A percentile compares a stretch with the other conserved stretches of the same genome.
phyloP scores from a whole-genome alignment of 2,329 filamentous ascomycete genomes.

The Colletotrichum sp. region DNA sequence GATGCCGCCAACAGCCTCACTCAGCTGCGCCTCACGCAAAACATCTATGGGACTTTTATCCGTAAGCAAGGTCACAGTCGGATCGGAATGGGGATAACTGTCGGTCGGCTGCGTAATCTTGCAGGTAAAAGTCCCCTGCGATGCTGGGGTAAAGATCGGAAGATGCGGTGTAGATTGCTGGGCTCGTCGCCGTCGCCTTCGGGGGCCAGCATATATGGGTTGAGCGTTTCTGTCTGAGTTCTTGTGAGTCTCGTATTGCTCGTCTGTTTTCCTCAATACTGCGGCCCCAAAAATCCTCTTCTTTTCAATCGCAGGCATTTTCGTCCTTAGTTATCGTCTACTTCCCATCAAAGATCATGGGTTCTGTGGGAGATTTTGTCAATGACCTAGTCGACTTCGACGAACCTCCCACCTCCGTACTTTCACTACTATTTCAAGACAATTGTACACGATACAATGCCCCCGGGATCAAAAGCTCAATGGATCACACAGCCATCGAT shows the following conservation, averaged over 20 bases:
- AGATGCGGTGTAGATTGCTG: not conserved
- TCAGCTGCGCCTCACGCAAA: not conserved
- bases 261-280: not conserved
- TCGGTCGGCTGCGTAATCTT: not conserved
- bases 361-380: accelerated
- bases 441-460: accelerated
- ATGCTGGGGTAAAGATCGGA: not conserved
- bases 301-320: not conserved
- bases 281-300: not conserved
- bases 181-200: not conserved
- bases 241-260: not conserved
- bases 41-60: not conserved
- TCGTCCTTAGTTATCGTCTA: accelerated
- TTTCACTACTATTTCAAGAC: not conserved
- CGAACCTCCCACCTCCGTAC: not conserved
- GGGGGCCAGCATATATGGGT: not conserved
- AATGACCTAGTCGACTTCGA: not conserved
- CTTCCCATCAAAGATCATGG: not conserved
- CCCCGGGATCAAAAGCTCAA: not conserved
- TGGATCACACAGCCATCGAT: not conserved
- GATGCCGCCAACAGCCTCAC: not conserved
- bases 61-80: not conserved
- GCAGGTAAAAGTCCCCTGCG: not conserved
- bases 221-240: not conserved
- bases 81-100: not conserved